Evolutionary conservation across 805 yeast species (phyloP).

Genomic region (Debaryomyces hansenii): DNA sequence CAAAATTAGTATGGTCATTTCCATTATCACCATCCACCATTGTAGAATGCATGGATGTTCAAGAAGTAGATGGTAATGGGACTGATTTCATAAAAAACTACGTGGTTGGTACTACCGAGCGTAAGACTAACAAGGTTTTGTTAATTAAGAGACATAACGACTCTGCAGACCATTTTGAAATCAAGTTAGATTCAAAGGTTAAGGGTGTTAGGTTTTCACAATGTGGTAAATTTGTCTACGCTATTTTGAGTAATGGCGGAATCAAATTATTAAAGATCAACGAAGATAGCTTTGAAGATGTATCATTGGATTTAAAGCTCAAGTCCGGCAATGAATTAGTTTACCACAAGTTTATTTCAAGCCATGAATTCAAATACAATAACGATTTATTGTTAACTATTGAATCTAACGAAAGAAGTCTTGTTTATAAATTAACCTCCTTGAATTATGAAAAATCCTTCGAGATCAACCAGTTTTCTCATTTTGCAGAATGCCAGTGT

Average conservation of each 20-base stretch:
- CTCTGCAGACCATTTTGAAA: constrained; percentile 6
- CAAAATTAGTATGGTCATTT: constrained; percentile 56
- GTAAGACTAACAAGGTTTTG: constrained; percentile 27
- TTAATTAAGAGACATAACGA: constrained; percentile 18
- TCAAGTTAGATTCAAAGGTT: constrained; percentile 10
- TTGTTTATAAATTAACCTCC: constrained; percentile 25
- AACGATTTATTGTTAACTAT: constrained; percentile 12
- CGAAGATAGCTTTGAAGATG: background rate
- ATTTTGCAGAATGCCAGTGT: constrained; percentile 2
- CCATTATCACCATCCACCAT: constrained; percentile 50
- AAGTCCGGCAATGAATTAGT: constrained; percentile 18
- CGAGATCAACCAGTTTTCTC: constrained; percentile 19
- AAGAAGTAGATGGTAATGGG: background rate
- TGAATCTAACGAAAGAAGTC: constrained; percentile 6
- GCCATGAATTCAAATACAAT: constrained; percentile 12
- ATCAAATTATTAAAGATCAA: background rate
- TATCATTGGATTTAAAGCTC: background rate
- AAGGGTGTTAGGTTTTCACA: constrained; percentile 17
- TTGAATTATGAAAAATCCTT: constrained; percentile 19
- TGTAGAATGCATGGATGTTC: constrained; percentile 42
- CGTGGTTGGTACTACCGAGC: constrained; percentile 41
- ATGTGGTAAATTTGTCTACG: constrained; percentile 16
- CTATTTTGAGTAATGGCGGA: constrained; percentile 15
- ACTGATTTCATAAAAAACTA: constrained; percentile 20
- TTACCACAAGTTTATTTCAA: constrained; percentile 25